phyloP scores from a whole-genome alignment of 306 rosid species.

The Ochetophila trinervis region DNA sequence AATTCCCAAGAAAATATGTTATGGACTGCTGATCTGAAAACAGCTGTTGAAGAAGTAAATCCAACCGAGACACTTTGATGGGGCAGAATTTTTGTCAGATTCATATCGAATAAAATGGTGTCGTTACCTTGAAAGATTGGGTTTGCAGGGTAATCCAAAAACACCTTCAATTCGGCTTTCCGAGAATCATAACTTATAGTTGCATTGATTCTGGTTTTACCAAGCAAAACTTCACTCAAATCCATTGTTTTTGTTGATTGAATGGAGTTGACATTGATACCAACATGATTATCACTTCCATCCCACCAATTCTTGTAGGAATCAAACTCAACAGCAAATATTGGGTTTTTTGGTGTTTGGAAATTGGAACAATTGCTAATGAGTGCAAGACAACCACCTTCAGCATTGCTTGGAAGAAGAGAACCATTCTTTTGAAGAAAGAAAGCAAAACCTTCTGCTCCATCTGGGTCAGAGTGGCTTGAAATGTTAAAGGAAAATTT shows the following conservation, averaged over 20 bases:
- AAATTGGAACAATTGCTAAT: conserved; percentile 1
- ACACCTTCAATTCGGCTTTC: too few species aligned
- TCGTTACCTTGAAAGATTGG: too few species aligned
- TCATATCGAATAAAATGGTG: too few species aligned
- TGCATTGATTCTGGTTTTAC: background rate
- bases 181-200: too few species aligned
- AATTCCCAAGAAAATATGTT: conserved; percentile 17
- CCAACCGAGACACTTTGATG: background rate
- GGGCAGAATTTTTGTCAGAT: too few species aligned
- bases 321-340: conserved; percentile 34
- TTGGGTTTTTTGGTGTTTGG: conserved; percentile 3
- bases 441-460: too few species aligned
- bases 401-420: too few species aligned
- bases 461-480: too few species aligned
- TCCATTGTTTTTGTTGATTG: background rate
- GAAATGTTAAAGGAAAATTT: too few species aligned
- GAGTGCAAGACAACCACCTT: conserved; percentile 4
- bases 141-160: too few species aligned
- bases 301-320: conserved; percentile 2
- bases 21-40: background rate
- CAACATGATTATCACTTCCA: conserved; percentile 17
- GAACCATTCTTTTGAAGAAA: too few species aligned
- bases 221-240: conserved; percentile 4
- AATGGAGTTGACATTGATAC: conserved; percentile 8
- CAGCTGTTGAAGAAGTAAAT: conserved; percentile 15